Evolutionary conservation across 2,329 filamentous ascomycete genomes (phyloP), one percentile per base, ranked within the genome.

Genomic region (Fusarium marasasianum): DNA sequence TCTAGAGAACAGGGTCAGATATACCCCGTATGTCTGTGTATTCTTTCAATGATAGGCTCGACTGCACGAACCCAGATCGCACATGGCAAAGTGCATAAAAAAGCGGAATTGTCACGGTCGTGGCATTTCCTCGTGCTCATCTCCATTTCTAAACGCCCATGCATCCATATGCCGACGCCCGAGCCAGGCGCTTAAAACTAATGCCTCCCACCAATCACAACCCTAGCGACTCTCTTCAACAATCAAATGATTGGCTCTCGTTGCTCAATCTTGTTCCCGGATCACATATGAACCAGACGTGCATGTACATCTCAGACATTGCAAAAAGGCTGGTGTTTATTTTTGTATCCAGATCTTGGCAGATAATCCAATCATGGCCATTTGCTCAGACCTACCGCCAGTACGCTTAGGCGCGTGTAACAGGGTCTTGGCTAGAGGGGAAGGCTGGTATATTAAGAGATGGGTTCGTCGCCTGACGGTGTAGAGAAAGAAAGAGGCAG

Each of bases 371-470:
- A 70, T 70, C 66, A 70, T 66, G 53, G 24, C 24, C 35, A 55
- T 66, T 66, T 50, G 59, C 35, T 71, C 26, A 40, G 20, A 51
- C 48, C 65, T 75, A 38, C 72, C 72, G 72, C 72, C 68, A 38
- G 50, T 56, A 63, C 44, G 47, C 56, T 44, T 61, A 51, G 51
- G 60, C 69, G 72, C 59, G 59, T 72, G 51, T 48, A 50, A 69
- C 59, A 35, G 56, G 41, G 56, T 48, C 44, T 60, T 65, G 63
- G 59, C 43, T 40, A 5, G 56, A 56, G 63, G 43, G 47, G 55
- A 72, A 69, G 64, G 66, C 35, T 76, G 63, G 75, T 79, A 79
- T 79, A 79, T 77, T 77, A 79, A 75, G 73, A 72, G 69, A 70
- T 53, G 45, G 41, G 56, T 41, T 67, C 53, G 69, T 71, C 76